These are phyloP conservation scores for Albophoma yamanashiensis DNA, from an alignment of 2,329 filamentous ascomycete species.

Conservation along the genomic window DNA sequence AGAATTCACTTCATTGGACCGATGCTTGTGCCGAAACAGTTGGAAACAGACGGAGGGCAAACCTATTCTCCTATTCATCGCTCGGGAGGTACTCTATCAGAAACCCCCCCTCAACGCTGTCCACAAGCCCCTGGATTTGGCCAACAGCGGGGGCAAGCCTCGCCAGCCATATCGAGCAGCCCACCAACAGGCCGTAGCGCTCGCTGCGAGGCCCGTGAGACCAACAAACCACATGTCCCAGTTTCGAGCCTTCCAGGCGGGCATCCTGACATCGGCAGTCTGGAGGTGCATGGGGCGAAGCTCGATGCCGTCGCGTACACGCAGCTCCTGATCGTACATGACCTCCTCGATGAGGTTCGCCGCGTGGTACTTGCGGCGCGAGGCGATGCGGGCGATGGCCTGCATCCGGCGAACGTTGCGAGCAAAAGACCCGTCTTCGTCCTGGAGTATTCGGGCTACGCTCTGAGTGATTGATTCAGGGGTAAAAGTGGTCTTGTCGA, in stretches of 20 bases:
- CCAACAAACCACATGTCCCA: constrained; percentile 19
- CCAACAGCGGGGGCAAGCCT: background rate
- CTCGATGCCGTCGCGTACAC: constrained; percentile 7
- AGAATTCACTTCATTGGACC: too few species aligned
- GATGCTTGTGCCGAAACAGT: background rate
- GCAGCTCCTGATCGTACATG: constrained; percentile 22
- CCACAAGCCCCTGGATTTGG: background rate
- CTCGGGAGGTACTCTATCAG: background rate
- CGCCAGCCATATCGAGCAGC: background rate
- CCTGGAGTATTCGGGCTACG: constrained; percentile 9
- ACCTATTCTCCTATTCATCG: background rate
- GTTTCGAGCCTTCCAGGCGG: constrained; percentile 24
- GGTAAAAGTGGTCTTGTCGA: constrained; percentile 26
- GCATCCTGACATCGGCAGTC: constrained; percentile 31
- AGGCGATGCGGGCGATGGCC: constrained; percentile 25
- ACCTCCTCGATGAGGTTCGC: constrained; percentile 31
- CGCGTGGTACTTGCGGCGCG: constrained; percentile 24
- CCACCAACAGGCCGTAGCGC: background rate
- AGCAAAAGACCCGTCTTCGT: constrained; percentile 16
- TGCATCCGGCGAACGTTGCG: constrained; percentile 25
- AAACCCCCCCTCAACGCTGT: background rate
- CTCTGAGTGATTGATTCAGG: constrained; percentile 3
- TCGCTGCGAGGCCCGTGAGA: background rate
- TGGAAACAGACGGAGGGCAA: background rate
- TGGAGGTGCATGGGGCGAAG: constrained; percentile 25